A percentile compares a stretch with the other conserved stretches of the same genome.
These are phyloP conservation scores for Amphirosellinia nigrospora DNA, from an alignment of 495 filamentous ascomycete genomes.

Conservation along the genomic window DNA sequence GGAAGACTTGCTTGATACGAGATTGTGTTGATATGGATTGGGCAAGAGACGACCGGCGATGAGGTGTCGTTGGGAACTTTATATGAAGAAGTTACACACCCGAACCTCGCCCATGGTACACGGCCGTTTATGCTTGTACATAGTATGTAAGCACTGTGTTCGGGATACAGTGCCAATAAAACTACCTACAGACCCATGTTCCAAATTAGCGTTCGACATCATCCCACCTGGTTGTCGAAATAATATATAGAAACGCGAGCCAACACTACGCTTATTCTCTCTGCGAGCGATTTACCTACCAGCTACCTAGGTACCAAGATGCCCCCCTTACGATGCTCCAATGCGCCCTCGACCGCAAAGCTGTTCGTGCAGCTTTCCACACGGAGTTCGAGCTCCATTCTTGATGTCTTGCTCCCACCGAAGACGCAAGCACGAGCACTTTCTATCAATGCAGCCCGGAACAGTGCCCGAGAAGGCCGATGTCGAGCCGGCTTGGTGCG, in stretches of 20 bases:
- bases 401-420: conserved; percentile 47
- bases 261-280: not conserved
- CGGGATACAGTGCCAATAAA: not conserved
- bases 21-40: not conserved
- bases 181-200: not conserved
- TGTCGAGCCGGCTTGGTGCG: conserved; percentile 13
- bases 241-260: conserved; percentile 29
- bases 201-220: conserved; percentile 45
- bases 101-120: not conserved
- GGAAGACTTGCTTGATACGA: conserved; percentile 5
- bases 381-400: conserved; percentile 36
- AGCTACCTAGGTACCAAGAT: conserved; percentile 41
- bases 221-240: conserved; percentile 33
- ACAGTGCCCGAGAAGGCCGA: not conserved
- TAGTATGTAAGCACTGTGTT: not conserved
- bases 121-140: not conserved
- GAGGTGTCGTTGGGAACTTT: not conserved
- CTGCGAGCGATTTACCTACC: not conserved
- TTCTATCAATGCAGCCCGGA: conserved; percentile 21
- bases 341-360: conserved; percentile 45
- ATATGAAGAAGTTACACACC: not conserved
- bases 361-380: conserved; percentile 49
- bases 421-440: conserved; percentile 24
- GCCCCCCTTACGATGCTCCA: conserved; percentile 43
- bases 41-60: not conserved